Conservation (phyloP, 2,329 filamentous ascomycete species). For the Aphanoascus verrucosus region DNA sequence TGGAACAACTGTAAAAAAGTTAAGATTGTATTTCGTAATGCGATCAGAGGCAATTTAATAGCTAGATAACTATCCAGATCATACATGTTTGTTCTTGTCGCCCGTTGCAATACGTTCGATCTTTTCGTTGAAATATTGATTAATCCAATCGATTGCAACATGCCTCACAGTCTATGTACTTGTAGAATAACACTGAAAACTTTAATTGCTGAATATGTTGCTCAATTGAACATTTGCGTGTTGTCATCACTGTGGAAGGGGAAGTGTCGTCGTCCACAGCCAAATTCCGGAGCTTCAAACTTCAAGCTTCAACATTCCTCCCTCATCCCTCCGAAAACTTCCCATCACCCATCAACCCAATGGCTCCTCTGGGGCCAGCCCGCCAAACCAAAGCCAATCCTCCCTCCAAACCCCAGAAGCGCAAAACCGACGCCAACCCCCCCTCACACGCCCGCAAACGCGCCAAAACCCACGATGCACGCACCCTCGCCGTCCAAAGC, state of each 20-base stretch:
- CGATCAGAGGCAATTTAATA: no score
- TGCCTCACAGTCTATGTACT: no score
- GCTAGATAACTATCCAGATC: no score
- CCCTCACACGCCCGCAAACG: slow-evolving; percentile 30
- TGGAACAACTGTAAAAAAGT: no score
- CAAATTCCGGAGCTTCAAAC: background rate
- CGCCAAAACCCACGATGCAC: slow-evolving; percentile 35
- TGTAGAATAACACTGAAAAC: background rate
- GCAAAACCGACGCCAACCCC: slow-evolving; percentile 22
- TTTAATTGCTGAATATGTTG: background rate
- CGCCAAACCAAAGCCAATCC: background rate
- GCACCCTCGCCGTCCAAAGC: slow-evolving; percentile 36
- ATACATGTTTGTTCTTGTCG: no score
- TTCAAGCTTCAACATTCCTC: background rate
- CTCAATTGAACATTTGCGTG: background rate
- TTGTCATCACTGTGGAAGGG: no score
- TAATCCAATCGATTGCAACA: no score
- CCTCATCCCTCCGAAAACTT: background rate
- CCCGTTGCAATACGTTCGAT: no score
- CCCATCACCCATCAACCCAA: slow-evolving; percentile 18
- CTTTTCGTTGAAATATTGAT: no score
- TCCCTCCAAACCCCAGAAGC: slow-evolving; percentile 23
- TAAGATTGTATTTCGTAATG: no score
- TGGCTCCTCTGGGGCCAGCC: slow-evolving; percentile 19
- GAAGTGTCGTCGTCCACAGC: background rate